phyloP scores from a whole-genome alignment of 148 eudicot species.

The Rhododendron vialii region DNA sequence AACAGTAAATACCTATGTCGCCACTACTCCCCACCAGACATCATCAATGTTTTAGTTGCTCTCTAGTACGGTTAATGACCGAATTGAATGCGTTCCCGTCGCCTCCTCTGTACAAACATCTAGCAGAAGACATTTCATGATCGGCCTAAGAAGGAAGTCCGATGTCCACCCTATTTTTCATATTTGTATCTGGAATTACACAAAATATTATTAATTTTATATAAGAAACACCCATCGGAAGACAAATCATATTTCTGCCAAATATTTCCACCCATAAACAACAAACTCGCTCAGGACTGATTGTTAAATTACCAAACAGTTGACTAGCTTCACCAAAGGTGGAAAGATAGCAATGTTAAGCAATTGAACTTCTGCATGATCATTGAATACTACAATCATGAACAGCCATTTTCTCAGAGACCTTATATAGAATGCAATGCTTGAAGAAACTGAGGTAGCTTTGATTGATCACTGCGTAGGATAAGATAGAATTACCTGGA shows the following conservation, averaged over 20 bases:
- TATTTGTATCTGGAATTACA: not conserved
- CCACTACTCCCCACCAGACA: not conserved
- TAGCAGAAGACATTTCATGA: not conserved
- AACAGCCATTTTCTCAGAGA: not conserved
- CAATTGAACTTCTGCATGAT: not conserved
- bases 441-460: not conserved
- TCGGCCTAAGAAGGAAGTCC: not conserved
- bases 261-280: not conserved
- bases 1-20: not conserved
- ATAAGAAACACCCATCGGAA: not conserved
- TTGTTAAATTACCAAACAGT: not conserved
- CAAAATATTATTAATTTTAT: not conserved
- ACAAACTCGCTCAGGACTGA: not conserved
- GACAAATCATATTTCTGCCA: not conserved
- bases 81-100: not conserved
- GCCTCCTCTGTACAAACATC: not conserved
- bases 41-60: not conserved
- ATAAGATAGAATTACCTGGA: constrained; percentile 37
- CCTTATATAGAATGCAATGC: not conserved
- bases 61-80: not conserved
- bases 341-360: not conserved
- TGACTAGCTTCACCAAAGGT: not conserved
- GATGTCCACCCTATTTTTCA: not conserved
- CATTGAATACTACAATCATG: not conserved
- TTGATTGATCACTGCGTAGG: not conserved